Evolutionary conservation across 306 rosid genomes (phyloP).

Genomic region (Purshia tridentata): DNA sequence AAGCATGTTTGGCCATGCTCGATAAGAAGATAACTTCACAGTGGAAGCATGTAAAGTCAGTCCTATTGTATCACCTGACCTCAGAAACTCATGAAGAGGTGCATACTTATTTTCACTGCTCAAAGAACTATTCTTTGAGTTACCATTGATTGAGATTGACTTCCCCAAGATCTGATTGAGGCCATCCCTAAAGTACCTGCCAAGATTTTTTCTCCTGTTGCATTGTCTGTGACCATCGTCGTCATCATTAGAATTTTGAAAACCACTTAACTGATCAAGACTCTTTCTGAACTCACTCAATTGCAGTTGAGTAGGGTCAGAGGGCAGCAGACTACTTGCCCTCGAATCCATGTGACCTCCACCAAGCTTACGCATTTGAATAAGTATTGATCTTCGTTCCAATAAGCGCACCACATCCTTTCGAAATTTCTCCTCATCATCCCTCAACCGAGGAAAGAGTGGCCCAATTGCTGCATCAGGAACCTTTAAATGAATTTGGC

Average conservation of each 20-base stretch:
- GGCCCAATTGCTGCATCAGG: slow-evolving; percentile 55
- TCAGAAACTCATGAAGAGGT: slow-evolving; percentile 68
- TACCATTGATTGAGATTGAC: slow-evolving; percentile 48
- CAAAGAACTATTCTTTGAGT: slow-evolving; percentile 55
- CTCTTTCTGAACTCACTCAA: slow-evolving; percentile 42
- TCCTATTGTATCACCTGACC: slow-evolving; percentile 54
- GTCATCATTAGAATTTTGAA: slow-evolving; percentile 32
- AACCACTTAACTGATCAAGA: slow-evolving; percentile 41
- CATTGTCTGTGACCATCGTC: slow-evolving; percentile 33
- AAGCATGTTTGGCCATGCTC: slow-evolving; percentile 98
- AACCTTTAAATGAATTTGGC: slow-evolving; percentile 54
- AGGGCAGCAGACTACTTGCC: slow-evolving; percentile 38
- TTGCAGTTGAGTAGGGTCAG: slow-evolving; percentile 45
- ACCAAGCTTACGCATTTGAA: slow-evolving; percentile 46
- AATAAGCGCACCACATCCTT: slow-evolving; percentile 52
- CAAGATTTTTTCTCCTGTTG: slow-evolving; percentile 51
- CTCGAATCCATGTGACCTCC: slow-evolving; percentile 39
- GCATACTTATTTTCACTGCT: slow-evolving; percentile 59
- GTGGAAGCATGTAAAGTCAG: slow-evolving; percentile 64
- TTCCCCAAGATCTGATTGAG: slow-evolving; percentile 69
- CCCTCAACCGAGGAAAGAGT: slow-evolving; percentile 67
- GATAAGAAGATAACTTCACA: slow-evolving; percentile 67
- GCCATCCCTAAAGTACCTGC: slow-evolving; percentile 59
- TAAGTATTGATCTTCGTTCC: slow-evolving; percentile 59
- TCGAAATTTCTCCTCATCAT: slow-evolving; percentile 51